These are phyloP conservation scores for Gamsiella multidivaricata DNA, from an alignment of 192 early-diverging fungal species.

Conservation along the genomic window DNA sequence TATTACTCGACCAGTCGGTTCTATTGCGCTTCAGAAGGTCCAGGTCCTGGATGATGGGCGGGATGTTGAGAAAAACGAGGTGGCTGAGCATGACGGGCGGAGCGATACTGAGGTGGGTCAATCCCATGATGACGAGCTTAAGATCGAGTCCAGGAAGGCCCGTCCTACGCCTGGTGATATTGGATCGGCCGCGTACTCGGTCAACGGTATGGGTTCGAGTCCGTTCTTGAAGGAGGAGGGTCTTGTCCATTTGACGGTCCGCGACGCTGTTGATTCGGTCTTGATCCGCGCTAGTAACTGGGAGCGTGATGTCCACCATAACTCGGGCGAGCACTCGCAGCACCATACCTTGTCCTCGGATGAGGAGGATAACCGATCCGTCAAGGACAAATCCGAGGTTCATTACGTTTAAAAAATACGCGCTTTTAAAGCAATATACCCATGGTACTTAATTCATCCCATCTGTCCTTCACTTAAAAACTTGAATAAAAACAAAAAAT, in stretches of 20 bases:
- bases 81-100: too few relatives aligned
- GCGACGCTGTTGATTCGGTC: slow-evolving; percentile 40
- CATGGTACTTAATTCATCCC: not conserved
- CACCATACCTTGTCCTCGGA: not conserved
- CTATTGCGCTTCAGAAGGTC: slow-evolving; percentile 26
- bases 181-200: slow-evolving; percentile 24
- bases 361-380: slow-evolving; percentile 8
- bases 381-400: slow-evolving; percentile 10
- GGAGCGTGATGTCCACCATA: not conserved
- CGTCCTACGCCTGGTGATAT: slow-evolving; percentile 25
- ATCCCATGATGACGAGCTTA: not conserved
- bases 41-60: slow-evolving; percentile 5
- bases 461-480: too few relatives aligned
- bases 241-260: slow-evolving; percentile 48
- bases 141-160: not conserved
- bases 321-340: not conserved
- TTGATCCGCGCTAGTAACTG: slow-evolving; percentile 15
- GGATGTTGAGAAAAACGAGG: not conserved
- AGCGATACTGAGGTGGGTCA: not conserved
- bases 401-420: slow-evolving; percentile 2
- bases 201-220: slow-evolving; percentile 21
- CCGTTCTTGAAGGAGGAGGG: slow-evolving; percentile 54
- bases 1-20: slow-evolving; percentile 29
- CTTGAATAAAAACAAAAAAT: too few relatives aligned
- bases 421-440: not conserved